These are phyloP conservation scores for Lichtheimia ramosa DNA, from an alignment of 371 early-diverging fungal species.

Conservation along the genomic window DNA sequence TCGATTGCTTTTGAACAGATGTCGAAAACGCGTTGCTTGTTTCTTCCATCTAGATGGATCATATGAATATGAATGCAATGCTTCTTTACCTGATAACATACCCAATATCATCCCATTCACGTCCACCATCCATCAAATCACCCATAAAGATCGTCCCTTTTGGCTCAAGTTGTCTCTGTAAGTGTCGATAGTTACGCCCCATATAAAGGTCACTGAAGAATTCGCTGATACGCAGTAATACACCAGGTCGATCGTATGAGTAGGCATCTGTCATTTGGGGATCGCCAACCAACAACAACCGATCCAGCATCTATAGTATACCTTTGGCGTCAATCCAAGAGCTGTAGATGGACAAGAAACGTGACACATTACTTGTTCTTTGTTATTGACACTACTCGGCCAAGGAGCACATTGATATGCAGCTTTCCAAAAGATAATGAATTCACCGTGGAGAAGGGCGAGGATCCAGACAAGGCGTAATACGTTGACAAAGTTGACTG, in stretches of 20 bases:
- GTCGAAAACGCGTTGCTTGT: slow-evolving; percentile 27
- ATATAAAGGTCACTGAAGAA: slow-evolving; percentile 86
- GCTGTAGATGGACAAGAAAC: no score
- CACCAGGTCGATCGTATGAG: slow-evolving; percentile 69
- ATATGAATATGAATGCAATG: not conserved
- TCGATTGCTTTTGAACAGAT: slow-evolving; percentile 25
- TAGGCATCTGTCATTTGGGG: slow-evolving; percentile 91
- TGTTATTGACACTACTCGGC: slow-evolving; percentile 7
- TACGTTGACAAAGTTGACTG: slow-evolving; percentile 5
- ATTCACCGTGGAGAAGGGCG: slow-evolving; percentile 22
- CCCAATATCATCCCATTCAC: slow-evolving; percentile 67
- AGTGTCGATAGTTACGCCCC: slow-evolving; percentile 68
- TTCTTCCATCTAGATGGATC: slow-evolving; percentile 10
- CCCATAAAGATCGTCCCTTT: slow-evolving; percentile 76
- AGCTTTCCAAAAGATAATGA: slow-evolving; percentile 20
- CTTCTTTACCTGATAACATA: slow-evolving; percentile 35
- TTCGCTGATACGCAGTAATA: slow-evolving; percentile 58
- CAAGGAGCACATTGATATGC: slow-evolving; percentile 21
- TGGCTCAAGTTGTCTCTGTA: slow-evolving; percentile 54
- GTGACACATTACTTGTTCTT: no score
- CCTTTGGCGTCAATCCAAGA: no score
- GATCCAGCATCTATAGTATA: slow-evolving; percentile 8
- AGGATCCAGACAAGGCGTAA: slow-evolving; percentile 18
- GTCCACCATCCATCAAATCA: slow-evolving; percentile 89
- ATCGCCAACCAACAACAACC: slow-evolving; percentile 73